Base-by-base conservation (phyloP, 139 green algal genomes). In the Tetraselmis chui region DNA sequence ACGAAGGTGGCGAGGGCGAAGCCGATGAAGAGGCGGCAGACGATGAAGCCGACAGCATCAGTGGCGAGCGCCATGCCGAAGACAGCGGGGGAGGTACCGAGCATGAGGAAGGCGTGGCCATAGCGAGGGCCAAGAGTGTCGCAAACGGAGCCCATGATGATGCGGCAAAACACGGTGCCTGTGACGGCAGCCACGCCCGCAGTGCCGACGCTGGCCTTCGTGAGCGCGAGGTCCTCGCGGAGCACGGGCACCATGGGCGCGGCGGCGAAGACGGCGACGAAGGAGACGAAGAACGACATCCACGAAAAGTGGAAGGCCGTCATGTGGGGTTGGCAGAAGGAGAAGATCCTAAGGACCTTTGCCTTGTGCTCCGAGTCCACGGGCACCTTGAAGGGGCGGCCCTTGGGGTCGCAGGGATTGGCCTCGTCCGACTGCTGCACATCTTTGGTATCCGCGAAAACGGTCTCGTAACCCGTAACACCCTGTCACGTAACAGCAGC, bases 1-100 rank as follows among this genome's bases (percentile, higher is more conserved):
- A 99, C 95, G 86, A 98, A 98, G 75, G 89, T 91, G 11, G 91
- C 91, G n/a, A n/a, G n/a, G n/a, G n/a, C n/a, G n/a, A n/a, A n/a
- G n/a, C n/a, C n/a, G n/a, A n/a, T n/a, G n/a, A 95, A 87, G 31
- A 97, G 84, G 75, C 95, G 91, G 31, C 80, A 85, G 22, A 87
- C 79, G 78, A 95, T 93, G 89, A 96, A 98, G 79, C 88, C 90
- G 1, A 78, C 79, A 27, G 88, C 81, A 79, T 89, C 88, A 22
- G 59, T 80, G 2, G 85, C 77, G 26, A 95, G 76, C 11, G 81
- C 84, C 79, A 96, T 94, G 84, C 86, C 87, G 85, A 94, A 96
- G 0, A 96, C 90, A 31, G 89, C 88, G 11, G 90, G 89, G 0
- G 90, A 86, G 0, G 90, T 91, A 2, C 85, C 83, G 30, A 94